phyloP scores from a whole-genome alignment of 2,329 filamentous ascomycete species.

The Chaetomium strumarium region DNA sequence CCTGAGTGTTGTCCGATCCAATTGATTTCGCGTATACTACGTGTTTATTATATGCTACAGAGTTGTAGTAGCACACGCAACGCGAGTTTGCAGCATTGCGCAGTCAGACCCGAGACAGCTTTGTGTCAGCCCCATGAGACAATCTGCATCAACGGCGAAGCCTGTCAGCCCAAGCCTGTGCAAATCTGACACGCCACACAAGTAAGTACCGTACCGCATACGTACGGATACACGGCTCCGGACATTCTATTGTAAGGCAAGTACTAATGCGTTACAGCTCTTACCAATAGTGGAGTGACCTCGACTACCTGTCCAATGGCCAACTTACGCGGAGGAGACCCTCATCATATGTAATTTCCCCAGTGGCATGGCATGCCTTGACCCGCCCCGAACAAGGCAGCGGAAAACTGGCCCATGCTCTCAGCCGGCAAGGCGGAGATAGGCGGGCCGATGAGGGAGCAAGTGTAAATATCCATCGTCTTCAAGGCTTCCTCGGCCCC shows the following conservation, averaged over 20 bases:
- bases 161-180: slow-evolving; percentile 1
- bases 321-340: too few species aligned
- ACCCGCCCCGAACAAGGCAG: slow-evolving; percentile 11
- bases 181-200: not conserved
- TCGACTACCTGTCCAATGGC: slow-evolving; percentile 12
- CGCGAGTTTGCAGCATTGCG: not conserved
- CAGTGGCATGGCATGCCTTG: slow-evolving; percentile 21
- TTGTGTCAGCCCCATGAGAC: too few species aligned
- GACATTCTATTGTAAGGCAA: too few species aligned
- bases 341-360: slow-evolving; percentile 24
- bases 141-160: too few species aligned
- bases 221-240: too few species aligned
- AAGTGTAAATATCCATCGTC: too few species aligned
- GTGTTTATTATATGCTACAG: too few species aligned
- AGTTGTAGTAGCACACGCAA: not conserved
- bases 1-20: too few species aligned
- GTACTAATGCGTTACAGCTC: not conserved
- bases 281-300: slow-evolving; percentile 4
- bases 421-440: slow-evolving; percentile 1
- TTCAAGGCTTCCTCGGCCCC: not conserved
- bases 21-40: not conserved
- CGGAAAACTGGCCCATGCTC: slow-evolving; percentile 8
- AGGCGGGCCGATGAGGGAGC: not conserved
- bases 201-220: too few species aligned
- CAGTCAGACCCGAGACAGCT: not conserved